Conservation (phyloP, 148 eudicot genomes). For the Camellia granthamiana region DNA sequence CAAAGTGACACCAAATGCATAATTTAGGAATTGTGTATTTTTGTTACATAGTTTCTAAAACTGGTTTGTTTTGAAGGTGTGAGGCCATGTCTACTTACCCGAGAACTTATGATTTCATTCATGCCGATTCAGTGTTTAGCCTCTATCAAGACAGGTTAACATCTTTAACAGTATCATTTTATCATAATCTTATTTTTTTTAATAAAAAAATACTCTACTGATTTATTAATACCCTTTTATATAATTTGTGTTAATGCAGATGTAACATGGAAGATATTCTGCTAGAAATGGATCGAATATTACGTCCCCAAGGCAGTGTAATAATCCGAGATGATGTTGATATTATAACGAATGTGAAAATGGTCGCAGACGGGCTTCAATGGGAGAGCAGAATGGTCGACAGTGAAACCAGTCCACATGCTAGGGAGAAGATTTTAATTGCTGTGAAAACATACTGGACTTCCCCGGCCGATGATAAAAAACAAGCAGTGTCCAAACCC, state of each 20-base stretch:
- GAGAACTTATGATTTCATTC: slow-evolving; percentile 80
- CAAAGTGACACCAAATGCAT: too few relatives aligned
- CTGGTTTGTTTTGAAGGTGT: slow-evolving; percentile 45
- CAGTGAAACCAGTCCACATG: slow-evolving; percentile 66
- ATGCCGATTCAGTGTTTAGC: slow-evolving; percentile 68
- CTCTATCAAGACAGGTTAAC: slow-evolving; percentile 70
- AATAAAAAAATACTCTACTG: too few relatives aligned
- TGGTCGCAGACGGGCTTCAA: slow-evolving; percentile 48
- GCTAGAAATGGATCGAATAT: slow-evolving; percentile 80
- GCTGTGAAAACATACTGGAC: slow-evolving; percentile 91
- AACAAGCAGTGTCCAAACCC: slow-evolving; percentile 16
- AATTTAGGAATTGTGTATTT: too few relatives aligned
- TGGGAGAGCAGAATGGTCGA: slow-evolving; percentile 67
- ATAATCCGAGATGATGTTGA: slow-evolving; percentile 81
- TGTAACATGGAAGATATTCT: slow-evolving; percentile 68
- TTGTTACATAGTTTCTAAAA: too few relatives aligned
- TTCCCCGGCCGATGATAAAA: slow-evolving; percentile 29
- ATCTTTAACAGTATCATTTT: too few relatives aligned
- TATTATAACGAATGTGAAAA: slow-evolving; percentile 49
- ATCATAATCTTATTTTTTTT: too few relatives aligned
- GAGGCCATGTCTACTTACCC: slow-evolving; percentile 99
- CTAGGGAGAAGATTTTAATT: slow-evolving; percentile 61
- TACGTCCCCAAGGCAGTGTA: slow-evolving; percentile 70
- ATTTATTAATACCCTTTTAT: neutral
- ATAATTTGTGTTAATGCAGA: slow-evolving; percentile 27